Conservation (phyloP, 73 alveolate genomes). For the Diophrys sp. region DNA sequence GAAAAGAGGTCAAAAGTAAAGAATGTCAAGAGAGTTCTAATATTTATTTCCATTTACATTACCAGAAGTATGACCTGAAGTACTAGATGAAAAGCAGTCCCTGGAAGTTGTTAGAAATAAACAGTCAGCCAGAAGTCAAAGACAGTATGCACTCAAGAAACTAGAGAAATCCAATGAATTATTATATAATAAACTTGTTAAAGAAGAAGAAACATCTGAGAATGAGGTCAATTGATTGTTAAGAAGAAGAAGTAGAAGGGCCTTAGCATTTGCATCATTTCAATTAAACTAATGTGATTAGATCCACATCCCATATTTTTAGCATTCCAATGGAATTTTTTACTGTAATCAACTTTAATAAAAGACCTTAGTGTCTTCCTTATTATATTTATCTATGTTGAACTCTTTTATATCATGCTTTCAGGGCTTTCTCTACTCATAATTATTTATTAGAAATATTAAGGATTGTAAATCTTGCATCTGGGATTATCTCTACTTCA, state of each 20-base stretch:
- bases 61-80: no score
- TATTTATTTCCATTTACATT: no score
- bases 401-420: slow-evolving; percentile 63
- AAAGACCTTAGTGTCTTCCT: slow-evolving; percentile 64
- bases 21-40: no score
- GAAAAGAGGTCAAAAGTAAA: no score
- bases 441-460: slow-evolving; percentile 51
- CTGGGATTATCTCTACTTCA: slow-evolving; percentile 65
- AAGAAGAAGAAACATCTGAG: no score
- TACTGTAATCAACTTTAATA: slow-evolving; percentile 55
- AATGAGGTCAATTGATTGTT: no score
- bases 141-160: no score
- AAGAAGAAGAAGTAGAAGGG: neutral
- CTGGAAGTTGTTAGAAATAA: no score
- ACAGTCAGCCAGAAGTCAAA: no score
- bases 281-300: slow-evolving; percentile 71
- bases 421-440: slow-evolving; percentile 41
- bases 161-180: no score
- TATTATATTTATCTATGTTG: slow-evolving; percentile 48
- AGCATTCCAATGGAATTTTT: slow-evolving; percentile 65
- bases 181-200: no score
- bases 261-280: slow-evolving; percentile 71
- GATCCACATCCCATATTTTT: slow-evolving; percentile 90
- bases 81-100: no score
- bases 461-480: slow-evolving; percentile 44